Evolutionary conservation across 768 basidiomycete species (phyloP), one percentile per base, ranked within the genome.

Genomic region (Tylopilus vinaceipallidus): DNA sequence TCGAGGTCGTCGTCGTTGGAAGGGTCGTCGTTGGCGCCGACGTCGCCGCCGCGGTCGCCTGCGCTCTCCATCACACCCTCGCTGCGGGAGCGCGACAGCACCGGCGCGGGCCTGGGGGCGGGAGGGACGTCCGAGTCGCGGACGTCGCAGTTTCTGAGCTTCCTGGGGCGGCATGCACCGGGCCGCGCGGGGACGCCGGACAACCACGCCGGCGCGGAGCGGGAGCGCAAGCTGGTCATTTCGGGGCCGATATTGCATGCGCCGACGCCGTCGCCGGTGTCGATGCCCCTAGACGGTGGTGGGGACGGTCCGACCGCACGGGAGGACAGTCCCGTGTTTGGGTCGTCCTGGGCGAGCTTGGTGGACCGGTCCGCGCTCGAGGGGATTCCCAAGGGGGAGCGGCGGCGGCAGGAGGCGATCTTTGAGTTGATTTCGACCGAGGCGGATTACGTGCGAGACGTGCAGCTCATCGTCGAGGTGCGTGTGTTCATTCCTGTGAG

Each of bases 361-460:
- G 86, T 98, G 0, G 90, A 97, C 59, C 84, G 83, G 55, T 80
- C 83, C 29, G 91, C 89, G 0, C 67, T 98, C 19, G 87, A 87
- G 26, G 91, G 82, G 6, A 85, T 98, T 37, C 88, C 91, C 1
- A 64, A 77, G 1, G 73, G 73, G 20, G 95, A 98, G 65, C 77
- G 95, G 38, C 85, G 83, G 50, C 78, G 95, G 46, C 95, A 98
- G 69, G 95, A 98, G 75, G 87, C 91, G 0, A 95, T 97, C 44
- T 98, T 98, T 57, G 95, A 99, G 70, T 76, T 98, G 45, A 95
- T 98, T 57, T 78, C 79, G 6, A 98, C 95, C 0, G 95, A 99
- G 66, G 78, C 76, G 8, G 82, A 88, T 0, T 99, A 97, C 60
- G 92, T 98, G 38, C 79, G 92, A 20, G 91, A 95, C 64, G 68